Conservation (phyloP, 2,329 filamentous ascomycete species). For the Harringtonia lauricola region DNA sequence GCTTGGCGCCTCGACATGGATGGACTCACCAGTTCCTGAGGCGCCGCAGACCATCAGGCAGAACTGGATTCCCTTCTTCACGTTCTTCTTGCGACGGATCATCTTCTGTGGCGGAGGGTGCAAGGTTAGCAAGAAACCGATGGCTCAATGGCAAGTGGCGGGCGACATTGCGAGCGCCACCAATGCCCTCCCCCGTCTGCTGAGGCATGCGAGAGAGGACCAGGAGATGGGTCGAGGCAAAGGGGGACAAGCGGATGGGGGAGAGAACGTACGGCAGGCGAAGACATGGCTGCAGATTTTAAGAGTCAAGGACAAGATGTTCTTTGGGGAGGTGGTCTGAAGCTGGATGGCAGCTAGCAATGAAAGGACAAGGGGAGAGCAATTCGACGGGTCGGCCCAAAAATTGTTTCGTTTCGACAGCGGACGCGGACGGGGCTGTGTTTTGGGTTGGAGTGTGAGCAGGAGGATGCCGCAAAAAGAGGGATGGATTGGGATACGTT, state of each 20-base stretch:
- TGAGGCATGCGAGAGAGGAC: not conserved
- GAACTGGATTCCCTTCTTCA: constrained; percentile 99
- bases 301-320: constrained; percentile 3
- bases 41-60: constrained; percentile 99
- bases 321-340: not conserved
- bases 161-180: not conserved
- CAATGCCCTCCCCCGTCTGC: no score
- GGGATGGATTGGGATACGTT: constrained; percentile 10
- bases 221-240: not conserved
- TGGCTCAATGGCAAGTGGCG: no score
- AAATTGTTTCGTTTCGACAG: constrained; percentile 11
- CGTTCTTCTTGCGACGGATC: constrained; percentile 99
- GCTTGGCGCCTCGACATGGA: no score
- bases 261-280: constrained; percentile 21
- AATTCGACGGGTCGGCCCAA: constrained; percentile 6
- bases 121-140: constrained; percentile 17
- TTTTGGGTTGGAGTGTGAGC: not conserved
- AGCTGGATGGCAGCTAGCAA: not conserved
- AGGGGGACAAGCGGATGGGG: not conserved
- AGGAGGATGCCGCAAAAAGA: not conserved
- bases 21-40: constrained; percentile 79
- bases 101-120: constrained; percentile 54
- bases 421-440: not conserved
- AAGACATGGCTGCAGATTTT: constrained; percentile 16
- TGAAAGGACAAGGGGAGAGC: not conserved